Evolutionary conservation across 805 yeast genomes (phyloP).

Genomic region (Candida mattraensis): DNA sequence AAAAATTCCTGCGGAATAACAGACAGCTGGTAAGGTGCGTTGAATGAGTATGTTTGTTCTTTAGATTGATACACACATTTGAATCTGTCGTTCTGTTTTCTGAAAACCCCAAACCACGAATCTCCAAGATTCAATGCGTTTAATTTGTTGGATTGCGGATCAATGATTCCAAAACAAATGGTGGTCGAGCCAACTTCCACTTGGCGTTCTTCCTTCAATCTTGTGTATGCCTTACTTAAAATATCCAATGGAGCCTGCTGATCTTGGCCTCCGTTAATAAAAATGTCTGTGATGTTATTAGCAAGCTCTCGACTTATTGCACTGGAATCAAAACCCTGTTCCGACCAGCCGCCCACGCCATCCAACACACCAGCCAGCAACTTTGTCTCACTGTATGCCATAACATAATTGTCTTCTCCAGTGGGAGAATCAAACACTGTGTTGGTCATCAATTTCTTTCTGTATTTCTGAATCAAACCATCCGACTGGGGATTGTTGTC

Average conservation of each 20-base stretch:
- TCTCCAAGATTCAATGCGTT: conserved; percentile 86
- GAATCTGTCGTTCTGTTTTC: conserved; percentile 37
- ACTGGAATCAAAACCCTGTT: conserved; percentile 85
- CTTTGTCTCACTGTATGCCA: conserved; percentile 43
- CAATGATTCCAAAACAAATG: conserved; percentile 76
- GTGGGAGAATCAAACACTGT: conserved; percentile 50
- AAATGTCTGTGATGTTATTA: conserved; percentile 46
- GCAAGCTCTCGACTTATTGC: conserved; percentile 84
- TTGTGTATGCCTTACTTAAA: conserved; percentile 54
- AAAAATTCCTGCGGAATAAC: conserved; percentile 69
- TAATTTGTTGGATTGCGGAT: conserved; percentile 50
- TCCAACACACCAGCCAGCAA: conserved; percentile 83
- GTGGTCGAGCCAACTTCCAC: conserved; percentile 94
- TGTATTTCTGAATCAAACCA: conserved; percentile 29
- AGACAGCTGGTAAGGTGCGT: conserved; percentile 89
- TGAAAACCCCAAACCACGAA: conserved; percentile 88
- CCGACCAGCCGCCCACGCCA: conserved; percentile 98
- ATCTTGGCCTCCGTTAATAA: conserved; percentile 19
- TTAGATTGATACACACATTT: conserved; percentile 63
- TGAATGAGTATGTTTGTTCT: conserved; percentile 83
- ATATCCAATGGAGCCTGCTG: conserved; percentile 44
- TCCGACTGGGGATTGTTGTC: conserved; percentile 38
- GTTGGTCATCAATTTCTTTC: conserved; percentile 21
- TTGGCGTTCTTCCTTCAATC: conserved; percentile 50
- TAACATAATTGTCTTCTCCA: conserved; percentile 76